phyloP scores from a whole-genome alignment of 164 flowering plant species.

The Piper longum region DNA sequence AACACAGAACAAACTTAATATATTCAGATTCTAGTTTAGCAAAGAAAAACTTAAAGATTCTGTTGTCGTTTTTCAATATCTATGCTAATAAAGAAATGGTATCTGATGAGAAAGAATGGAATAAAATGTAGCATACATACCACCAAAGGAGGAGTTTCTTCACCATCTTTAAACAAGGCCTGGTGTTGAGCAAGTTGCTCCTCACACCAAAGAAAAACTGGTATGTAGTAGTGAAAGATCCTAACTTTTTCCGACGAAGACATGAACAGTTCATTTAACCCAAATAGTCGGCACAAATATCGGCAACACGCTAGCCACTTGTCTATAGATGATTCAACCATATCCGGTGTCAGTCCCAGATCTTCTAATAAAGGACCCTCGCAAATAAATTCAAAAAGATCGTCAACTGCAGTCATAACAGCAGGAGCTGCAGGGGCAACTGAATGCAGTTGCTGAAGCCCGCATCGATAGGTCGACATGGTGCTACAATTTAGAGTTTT shows the following conservation, averaged over 20 bases:
- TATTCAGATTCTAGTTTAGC: background rate
- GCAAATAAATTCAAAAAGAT: constrained; percentile 72
- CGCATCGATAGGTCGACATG: constrained; percentile 10
- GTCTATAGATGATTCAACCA: constrained; percentile 54
- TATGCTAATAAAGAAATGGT: background rate
- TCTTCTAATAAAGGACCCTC: constrained; percentile 62
- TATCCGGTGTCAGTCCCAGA: constrained; percentile 42
- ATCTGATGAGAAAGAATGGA: background rate
- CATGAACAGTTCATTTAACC: constrained; percentile 49
- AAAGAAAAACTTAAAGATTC: background rate
- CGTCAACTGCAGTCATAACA: constrained; percentile 54
- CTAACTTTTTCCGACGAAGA: constrained; percentile 59
- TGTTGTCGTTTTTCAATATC: background rate
- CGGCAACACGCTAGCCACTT: constrained; percentile 62
- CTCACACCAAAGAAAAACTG: constrained; percentile 92
- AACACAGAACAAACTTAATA: background rate
- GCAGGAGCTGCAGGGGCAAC: constrained; percentile 38
- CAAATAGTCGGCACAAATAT: constrained; percentile 49
- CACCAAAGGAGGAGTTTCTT: constrained; percentile 84
- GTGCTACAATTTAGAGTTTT: constrained; percentile 10
- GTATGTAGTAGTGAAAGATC: constrained; percentile 82
- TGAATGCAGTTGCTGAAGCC: constrained; percentile 24
- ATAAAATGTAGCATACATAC: constrained; percentile 19
- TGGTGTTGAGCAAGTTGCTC: constrained; percentile 61
- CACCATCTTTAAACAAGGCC: constrained; percentile 52